Percentiles rank a stretch among this genome's conserved stretches.
Conservation (phyloP, 2,329 filamentous ascomycete species). For the Xylaria digitata region DNA sequence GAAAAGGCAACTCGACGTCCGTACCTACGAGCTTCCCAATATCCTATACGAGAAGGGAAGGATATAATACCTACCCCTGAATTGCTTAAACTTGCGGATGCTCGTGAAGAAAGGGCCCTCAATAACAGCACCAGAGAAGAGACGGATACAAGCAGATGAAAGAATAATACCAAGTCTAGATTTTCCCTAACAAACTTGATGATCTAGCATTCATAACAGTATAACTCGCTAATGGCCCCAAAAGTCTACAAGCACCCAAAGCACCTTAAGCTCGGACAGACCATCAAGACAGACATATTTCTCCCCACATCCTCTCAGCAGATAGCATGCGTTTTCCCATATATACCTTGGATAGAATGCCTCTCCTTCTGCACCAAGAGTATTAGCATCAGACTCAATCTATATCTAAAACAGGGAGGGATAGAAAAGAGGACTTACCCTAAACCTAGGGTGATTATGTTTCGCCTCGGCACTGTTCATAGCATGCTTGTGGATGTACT, state of each 20-base stretch:
- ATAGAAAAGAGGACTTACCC: slow-evolving; percentile 54
- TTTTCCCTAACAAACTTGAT: slow-evolving; percentile 9
- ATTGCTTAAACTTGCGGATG: neutral
- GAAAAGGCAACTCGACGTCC: neutral
- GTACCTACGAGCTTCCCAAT: neutral
- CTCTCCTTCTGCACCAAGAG: slow-evolving; percentile 70
- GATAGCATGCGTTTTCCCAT: slow-evolving; percentile 88
- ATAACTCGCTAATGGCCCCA: slow-evolving; percentile 19
- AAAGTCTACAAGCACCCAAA: slow-evolving; percentile 17
- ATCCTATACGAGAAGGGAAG: neutral
- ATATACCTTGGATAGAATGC: slow-evolving; percentile 89
- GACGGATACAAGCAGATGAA: neutral
- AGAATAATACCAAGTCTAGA: slow-evolving; percentile 8
- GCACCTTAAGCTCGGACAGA: slow-evolving; percentile 6
- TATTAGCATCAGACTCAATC: slow-evolving; percentile 12
- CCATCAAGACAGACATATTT: neutral
- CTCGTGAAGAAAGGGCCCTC: neutral
- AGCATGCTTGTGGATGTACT: slow-evolving; percentile 70
- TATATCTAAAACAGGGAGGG: neutral
- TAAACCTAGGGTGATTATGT: slow-evolving; percentile 63
- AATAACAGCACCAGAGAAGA: neutral
- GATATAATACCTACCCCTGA: neutral
- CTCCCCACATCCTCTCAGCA: slow-evolving; percentile 64
- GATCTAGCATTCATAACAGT: slow-evolving; percentile 8
- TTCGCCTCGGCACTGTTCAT: slow-evolving; percentile 63